Conservation (phyloP, 2,329 filamentous ascomycete genomes). For the Orbilia blumenaviensis region DNA sequence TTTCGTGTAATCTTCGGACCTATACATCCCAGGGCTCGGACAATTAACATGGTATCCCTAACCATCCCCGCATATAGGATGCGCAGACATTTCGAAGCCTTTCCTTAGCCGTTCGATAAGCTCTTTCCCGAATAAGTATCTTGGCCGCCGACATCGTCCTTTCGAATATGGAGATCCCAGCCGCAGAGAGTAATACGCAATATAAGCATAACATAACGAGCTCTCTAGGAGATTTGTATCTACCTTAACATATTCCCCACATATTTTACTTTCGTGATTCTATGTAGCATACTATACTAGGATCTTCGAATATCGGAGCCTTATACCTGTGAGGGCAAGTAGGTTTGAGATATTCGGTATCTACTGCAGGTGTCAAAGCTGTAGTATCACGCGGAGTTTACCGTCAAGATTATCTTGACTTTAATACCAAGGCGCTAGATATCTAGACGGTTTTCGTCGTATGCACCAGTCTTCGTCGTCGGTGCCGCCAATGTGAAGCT, state of each 20-base stretch:
- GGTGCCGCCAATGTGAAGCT: neutral
- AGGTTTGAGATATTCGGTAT: neutral
- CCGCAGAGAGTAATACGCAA: slow-evolving; percentile 1
- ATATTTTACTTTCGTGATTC: neutral
- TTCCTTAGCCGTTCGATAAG: neutral
- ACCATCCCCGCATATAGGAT: neutral
- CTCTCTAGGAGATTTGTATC: neutral
- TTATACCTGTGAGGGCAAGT: neutral
- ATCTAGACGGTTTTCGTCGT: neutral
- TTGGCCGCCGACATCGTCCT: slow-evolving; percentile 1
- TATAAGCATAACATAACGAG: neutral
- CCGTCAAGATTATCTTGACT: neutral
- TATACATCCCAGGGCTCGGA: neutral
- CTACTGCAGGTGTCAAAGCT: neutral
- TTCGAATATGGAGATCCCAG: neutral
- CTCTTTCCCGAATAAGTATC: slow-evolving; percentile 5
- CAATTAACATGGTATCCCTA: neutral
- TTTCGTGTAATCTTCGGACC: neutral
- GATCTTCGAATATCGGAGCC: neutral
- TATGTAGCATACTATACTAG: neutral
- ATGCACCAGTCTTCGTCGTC: neutral
- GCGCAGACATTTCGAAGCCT: slow-evolving; percentile 15
- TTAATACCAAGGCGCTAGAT: slow-evolving; percentile 12
- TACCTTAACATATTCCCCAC: neutral
- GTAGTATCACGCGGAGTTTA: neutral